These are phyloP conservation scores for Russula brevipes DNA, from an alignment of 768 basidiomycete species.

Conservation along the genomic window DNA sequence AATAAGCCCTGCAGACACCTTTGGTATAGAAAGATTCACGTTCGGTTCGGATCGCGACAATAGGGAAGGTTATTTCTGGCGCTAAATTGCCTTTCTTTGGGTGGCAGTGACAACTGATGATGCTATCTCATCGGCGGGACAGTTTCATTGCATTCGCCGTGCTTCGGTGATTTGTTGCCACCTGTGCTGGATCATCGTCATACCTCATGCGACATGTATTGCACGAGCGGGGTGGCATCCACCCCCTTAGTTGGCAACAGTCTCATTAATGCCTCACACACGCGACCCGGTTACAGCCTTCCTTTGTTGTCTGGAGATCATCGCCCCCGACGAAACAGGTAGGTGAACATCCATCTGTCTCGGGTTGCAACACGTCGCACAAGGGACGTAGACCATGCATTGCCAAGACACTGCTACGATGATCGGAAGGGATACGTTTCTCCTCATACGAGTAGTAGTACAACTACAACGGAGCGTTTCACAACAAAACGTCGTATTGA, in stretches of 20 bases:
- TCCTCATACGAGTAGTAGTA: neutral
- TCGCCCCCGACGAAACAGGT: neutral
- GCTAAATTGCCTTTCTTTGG: conserved; percentile 3
- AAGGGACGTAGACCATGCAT: neutral
- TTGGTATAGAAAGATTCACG: neutral
- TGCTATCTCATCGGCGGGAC: conserved; percentile 4
- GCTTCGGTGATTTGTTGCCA: conserved; percentile 7
- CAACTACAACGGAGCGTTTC: neutral
- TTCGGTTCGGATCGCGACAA: neutral
- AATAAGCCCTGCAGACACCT: neutral
- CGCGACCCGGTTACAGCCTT: neutral
- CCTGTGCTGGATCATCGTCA: conserved; percentile 20
- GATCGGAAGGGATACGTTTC: neutral
- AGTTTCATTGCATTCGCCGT: conserved; percentile 8
- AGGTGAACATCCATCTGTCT: neutral
- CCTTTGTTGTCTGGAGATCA: conserved; percentile 1
- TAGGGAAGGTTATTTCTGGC: conserved; percentile 1
- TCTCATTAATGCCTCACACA: conserved; percentile 7
- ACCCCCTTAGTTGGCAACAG: conserved; percentile 7
- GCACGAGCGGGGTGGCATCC: neutral
- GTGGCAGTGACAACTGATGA: neutral
- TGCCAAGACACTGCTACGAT: neutral
- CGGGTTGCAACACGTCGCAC: neutral
- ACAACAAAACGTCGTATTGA: conserved; percentile 17
- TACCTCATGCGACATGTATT: conserved; percentile 17